Evolutionary conservation across 371 early-diverging fungal species (phyloP).

Genomic region (Conidiobolus incongruus): DNA sequence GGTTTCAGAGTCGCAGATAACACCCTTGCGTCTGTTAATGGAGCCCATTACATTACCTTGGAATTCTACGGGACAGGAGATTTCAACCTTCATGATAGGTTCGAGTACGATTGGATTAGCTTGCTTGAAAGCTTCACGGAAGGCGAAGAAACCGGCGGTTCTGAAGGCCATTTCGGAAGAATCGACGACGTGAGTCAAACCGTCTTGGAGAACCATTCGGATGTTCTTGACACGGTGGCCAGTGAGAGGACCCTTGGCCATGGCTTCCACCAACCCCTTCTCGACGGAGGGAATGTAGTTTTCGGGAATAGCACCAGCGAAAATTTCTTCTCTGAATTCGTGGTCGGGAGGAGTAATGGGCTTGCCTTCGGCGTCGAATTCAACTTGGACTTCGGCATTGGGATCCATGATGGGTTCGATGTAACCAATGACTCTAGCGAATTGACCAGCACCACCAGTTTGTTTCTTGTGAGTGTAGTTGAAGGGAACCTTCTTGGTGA

Average conservation of each 20-base stretch:
- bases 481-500: slow-evolving; percentile 51
- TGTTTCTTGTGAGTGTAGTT: slow-evolving; percentile 98
- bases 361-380: too few relatives aligned
- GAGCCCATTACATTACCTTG: slow-evolving; percentile 83
- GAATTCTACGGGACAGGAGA: slow-evolving; percentile 82
- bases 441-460: slow-evolving; percentile 93
- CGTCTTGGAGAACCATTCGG: slow-evolving; percentile 85
- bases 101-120: slow-evolving; percentile 73
- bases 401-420: slow-evolving; percentile 53
- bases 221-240: slow-evolving; percentile 77
- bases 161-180: slow-evolving; percentile 94
- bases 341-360: slow-evolving; percentile 20
- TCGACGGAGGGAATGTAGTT: slow-evolving; percentile 91
- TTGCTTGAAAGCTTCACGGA: slow-evolving; percentile 67
- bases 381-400: slow-evolving; percentile 27
- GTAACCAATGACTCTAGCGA: slow-evolving; percentile 74
- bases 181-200: slow-evolving; percentile 85
- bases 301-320: slow-evolving; percentile 85
- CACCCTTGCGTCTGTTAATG: slow-evolving; percentile 90
- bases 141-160: slow-evolving; percentile 66
- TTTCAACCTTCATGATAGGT: slow-evolving; percentile 89
- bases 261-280: slow-evolving; percentile 84
- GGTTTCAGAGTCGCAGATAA: slow-evolving; percentile 81
- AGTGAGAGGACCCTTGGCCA: slow-evolving; percentile 77
- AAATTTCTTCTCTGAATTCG: slow-evolving; percentile 53